Evolutionary conservation across 108 stramenopile species (phyloP).

Genomic region (Asterionellopsis glacialis): DNA sequence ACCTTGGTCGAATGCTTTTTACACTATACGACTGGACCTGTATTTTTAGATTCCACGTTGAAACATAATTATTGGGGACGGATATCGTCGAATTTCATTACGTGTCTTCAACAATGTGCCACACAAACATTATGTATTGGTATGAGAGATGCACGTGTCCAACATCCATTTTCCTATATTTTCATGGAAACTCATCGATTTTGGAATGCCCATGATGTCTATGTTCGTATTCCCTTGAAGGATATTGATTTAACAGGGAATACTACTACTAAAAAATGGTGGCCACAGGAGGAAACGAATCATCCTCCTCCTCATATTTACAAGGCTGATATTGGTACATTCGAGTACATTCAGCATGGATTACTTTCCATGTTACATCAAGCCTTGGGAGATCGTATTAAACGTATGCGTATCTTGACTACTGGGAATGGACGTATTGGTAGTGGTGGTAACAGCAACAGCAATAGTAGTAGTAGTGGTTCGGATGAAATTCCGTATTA

Average conservation of each 20-base stretch:
- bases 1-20: slow-evolving; percentile 61
- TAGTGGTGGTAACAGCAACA: not conserved
- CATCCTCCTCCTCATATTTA: no score
- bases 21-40: slow-evolving; percentile 40
- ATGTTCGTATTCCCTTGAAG: slow-evolving; percentile 49
- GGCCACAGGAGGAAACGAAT: no score
- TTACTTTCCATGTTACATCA: not conserved
- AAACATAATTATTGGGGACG: slow-evolving; percentile 70
- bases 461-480: slow-evolving; percentile 3
- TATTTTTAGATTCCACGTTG: slow-evolving; percentile 81
- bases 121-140: slow-evolving; percentile 41
- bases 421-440: slow-evolving; percentile 62
- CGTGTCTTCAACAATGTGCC: slow-evolving; percentile 25
- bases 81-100: slow-evolving; percentile 68
- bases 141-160: slow-evolving; percentile 12
- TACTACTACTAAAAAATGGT: no score
- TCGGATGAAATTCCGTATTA: slow-evolving; percentile 25
- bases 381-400: slow-evolving; percentile 69
- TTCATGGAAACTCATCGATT: slow-evolving; percentile 69
- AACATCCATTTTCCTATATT: slow-evolving; percentile 41
- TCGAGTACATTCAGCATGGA: not conserved
- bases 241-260: slow-evolving; percentile 7
- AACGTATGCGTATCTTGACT: slow-evolving; percentile 49
- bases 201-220: slow-evolving; percentile 75
- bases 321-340: no score